Conservation (phyloP, 768 basidiomycete species). For the Termitomyces sp. region DNA sequence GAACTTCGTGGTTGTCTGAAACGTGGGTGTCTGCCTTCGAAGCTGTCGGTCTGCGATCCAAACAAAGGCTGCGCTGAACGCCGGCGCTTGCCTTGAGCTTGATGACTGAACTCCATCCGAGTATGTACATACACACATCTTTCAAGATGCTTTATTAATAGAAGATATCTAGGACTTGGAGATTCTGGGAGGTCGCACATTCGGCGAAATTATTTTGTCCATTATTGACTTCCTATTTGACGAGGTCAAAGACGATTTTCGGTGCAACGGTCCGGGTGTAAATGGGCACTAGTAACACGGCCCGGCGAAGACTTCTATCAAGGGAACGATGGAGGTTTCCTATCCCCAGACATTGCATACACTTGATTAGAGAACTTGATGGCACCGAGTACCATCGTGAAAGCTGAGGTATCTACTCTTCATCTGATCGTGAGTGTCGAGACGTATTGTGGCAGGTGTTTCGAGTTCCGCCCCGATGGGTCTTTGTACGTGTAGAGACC, state of each 20-base stretch:
- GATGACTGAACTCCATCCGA: no score
- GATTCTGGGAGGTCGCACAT: background rate
- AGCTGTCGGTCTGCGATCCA: constrained; percentile 6
- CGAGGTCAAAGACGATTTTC: background rate
- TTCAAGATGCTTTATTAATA: no score
- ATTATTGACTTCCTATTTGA: no score
- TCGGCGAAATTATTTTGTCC: no score
- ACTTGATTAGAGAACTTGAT: background rate
- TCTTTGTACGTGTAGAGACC: constrained; percentile 69
- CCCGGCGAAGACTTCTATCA: background rate
- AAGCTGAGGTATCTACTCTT: constrained; percentile 18
- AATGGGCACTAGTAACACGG: background rate
- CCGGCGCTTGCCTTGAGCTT: no score
- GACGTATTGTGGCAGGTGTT: constrained; percentile 37
- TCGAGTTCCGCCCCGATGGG: constrained; percentile 67
- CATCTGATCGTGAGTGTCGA: background rate
- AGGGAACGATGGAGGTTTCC: background rate
- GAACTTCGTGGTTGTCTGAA: constrained; percentile 5
- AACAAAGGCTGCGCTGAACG: background rate
- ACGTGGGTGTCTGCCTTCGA: constrained; percentile 11
- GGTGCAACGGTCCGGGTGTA: background rate
- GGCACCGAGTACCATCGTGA: constrained; percentile 18
- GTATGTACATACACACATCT: no score
- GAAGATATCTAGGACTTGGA: no score
- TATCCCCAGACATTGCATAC: background rate